These are phyloP conservation scores for Penicillium alfredii DNA, from an alignment of 495 filamentous ascomycete species.

Conservation along the genomic window DNA sequence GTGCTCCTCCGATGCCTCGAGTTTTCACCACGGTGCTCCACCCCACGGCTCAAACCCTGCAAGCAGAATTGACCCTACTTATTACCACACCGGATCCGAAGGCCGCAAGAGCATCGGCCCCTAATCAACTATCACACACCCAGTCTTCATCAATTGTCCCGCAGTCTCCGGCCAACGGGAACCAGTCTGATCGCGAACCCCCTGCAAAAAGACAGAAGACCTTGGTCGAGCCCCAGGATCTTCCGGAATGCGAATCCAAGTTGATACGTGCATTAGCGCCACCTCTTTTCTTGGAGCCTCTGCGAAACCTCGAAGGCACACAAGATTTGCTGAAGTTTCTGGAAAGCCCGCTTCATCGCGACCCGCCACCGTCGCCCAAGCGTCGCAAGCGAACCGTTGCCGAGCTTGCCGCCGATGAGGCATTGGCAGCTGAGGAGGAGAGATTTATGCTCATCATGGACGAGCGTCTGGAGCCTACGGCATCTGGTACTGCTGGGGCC, in stretches of 20 bases:
- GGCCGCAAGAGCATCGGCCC: conserved; percentile 36
- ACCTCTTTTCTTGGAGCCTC: conserved; percentile 70
- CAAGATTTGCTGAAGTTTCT: conserved; percentile 63
- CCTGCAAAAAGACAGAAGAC: conserved; percentile 71
- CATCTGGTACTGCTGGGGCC: conserved; percentile 48
- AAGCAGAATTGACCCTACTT: conserved; percentile 69
- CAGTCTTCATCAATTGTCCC: conserved; percentile 48
- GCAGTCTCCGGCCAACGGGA: conserved; percentile 63
- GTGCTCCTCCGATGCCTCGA: conserved; percentile 48
- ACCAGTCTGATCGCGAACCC: conserved; percentile 42
- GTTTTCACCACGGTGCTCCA: conserved; percentile 77
- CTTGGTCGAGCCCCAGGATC: conserved; percentile 63
- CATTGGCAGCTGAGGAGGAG: conserved; percentile 79
- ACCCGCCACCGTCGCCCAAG: conserved; percentile 75
- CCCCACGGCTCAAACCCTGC: conserved; percentile 68
- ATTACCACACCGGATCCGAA: conserved; percentile 62
- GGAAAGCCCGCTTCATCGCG: conserved; percentile 67
- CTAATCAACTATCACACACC: conserved; percentile 39
- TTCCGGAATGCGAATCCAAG: conserved; percentile 67
- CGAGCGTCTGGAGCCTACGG: conserved; percentile 63
- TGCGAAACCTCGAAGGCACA: conserved; percentile 58
- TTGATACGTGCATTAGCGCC: conserved; percentile 64
- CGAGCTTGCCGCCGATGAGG: conserved; percentile 90
- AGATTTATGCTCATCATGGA: conserved; percentile 91
- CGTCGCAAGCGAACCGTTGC: conserved; percentile 88